phyloP scores from a whole-genome alignment of 495 filamentous ascomycete genomes.

The Astrothelium subdiscretum region DNA sequence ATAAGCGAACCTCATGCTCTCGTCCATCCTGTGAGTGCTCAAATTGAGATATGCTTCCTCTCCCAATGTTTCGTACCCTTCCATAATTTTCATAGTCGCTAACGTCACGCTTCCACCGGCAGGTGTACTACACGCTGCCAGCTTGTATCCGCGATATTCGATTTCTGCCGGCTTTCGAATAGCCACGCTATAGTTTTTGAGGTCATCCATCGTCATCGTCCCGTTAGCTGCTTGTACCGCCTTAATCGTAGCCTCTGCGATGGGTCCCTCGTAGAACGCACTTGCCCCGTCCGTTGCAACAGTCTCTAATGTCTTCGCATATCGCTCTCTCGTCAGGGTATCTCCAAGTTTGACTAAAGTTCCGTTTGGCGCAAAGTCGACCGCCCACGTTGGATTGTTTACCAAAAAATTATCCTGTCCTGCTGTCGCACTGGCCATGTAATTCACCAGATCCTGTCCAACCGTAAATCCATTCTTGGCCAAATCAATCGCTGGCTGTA shows the following conservation, averaged over 20 bases:
- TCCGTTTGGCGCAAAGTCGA: conserved; percentile 81
- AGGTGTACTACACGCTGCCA: conserved; percentile 60
- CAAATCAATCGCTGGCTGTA: conserved; percentile 60
- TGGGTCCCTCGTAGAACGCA: conserved; percentile 64
- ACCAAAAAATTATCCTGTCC: conserved; percentile 48
- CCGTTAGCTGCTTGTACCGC: conserved; percentile 54
- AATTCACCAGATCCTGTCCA: conserved; percentile 54
- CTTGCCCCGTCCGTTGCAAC: conserved; percentile 59
- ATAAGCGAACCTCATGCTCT: conserved; percentile 81
- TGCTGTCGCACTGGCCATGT: conserved; percentile 42
- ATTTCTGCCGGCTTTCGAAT: conserved; percentile 52
- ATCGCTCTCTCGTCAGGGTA: conserved; percentile 63
- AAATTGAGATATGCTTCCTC: conserved; percentile 40
- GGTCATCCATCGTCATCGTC: conserved; percentile 71
- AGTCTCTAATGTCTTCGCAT: conserved; percentile 63
- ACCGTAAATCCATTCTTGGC: conserved; percentile 66
- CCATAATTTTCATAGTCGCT: conserved; percentile 64
- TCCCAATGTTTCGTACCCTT: conserved; percentile 55
- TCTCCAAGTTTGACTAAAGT: conserved; percentile 58
- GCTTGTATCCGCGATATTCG: conserved; percentile 55
- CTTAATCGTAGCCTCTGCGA: conserved; percentile 61
- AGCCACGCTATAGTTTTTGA: conserved; percentile 55
- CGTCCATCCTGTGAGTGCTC: conserved; percentile 69
- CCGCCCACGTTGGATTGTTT: conserved; percentile 63
- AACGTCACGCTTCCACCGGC: conserved; percentile 62